Evolutionary conservation across 129 eudicot genomes (phyloP), one percentile per base, ranked within the genome.

Genomic region (Chrysanthemum lavandulifolium): DNA sequence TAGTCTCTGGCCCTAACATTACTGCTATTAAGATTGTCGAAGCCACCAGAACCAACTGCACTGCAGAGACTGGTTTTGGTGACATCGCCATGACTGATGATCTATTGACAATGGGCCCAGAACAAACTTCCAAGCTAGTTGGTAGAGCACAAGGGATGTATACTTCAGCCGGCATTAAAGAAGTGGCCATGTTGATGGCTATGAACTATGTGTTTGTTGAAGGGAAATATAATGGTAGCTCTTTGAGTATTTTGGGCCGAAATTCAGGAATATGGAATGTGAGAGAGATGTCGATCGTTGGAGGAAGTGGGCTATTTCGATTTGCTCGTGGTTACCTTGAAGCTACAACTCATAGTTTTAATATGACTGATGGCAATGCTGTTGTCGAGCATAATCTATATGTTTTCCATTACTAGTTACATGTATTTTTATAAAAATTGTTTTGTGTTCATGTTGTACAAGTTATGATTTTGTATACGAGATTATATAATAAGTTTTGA

Each of bases 261-360:
- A 86, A 86, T 50, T 4, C 60, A 0, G 84, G 75, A 49, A 57
- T 81, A 62, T 65, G 78, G 2, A 12, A 67, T 2, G 74, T 80
- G 10, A 86, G 91, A 65, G 91, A 86, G 69, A 69, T 86, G 88
- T 80, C 87, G 40, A 33, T 80, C n/a, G 81, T 80, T 4, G 91
- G 91, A 56, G 91, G 91, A 59, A 83, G 91, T 13, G 87, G 88
- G 74, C 64, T 80, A 31, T 86, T 86, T 47, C 81, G 82, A 60
- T 86, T 83, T 80, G 85, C 86, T 1, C 71, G 82, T 31, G 91
- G 87, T 10, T 78, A 86, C 68, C 86, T 79, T 13, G 80, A 80
- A 31, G 91, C 84, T 49, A 83, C 70, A 47, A 86, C 88, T 67
- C 79, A 74, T 25, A 69, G 72, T 25, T 48, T 86, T 23, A 61